phyloP scores from a whole-genome alignment of 2,329 filamentous ascomycete species.

The Chaetomium olivaceum region DNA sequence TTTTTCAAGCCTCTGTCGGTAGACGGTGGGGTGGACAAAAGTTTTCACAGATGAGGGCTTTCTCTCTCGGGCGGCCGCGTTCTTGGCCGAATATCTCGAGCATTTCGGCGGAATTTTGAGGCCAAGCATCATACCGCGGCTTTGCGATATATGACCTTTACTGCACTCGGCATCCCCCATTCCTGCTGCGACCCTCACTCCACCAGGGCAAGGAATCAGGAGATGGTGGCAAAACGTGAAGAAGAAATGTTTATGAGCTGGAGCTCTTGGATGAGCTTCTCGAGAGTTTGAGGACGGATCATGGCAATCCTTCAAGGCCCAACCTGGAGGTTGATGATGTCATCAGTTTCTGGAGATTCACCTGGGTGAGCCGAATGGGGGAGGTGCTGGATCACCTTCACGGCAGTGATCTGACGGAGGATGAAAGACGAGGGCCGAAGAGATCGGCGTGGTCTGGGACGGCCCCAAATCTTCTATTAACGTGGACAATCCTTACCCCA shows the following conservation, averaged over 20 bases:
- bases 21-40: no score
- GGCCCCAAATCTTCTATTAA: background rate
- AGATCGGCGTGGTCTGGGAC: slow-evolving; percentile 3
- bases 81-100: background rate
- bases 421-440: background rate
- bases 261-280: background rate
- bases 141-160: background rate
- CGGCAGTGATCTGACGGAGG: background rate
- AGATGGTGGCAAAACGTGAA: background rate
- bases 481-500: background rate
- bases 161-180: background rate
- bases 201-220: no score
- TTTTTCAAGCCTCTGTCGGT: no score
- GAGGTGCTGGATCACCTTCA: background rate
- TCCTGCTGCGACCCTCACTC: background rate
- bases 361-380: background rate
- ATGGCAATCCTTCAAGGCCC: background rate
- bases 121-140: background rate
- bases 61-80: background rate
- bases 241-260: background rate
- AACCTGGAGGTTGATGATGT: background rate
- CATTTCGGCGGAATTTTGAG: background rate
- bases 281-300: background rate
- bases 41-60: background rate
- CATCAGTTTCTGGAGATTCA: background rate